phyloP scores from a whole-genome alignment of 345 rosid genomes.

The Brassica carinata region DNA sequence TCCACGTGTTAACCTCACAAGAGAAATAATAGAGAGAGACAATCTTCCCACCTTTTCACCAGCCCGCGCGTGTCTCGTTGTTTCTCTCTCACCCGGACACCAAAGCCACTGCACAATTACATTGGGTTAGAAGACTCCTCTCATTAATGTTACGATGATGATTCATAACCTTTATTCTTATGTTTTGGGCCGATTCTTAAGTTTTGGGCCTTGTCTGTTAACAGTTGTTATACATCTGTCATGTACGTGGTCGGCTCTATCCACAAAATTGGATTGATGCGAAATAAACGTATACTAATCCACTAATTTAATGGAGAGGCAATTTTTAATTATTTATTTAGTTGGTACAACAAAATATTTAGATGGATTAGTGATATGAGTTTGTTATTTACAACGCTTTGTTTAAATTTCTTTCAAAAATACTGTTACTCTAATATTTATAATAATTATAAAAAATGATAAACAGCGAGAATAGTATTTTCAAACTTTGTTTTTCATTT shows the following conservation, averaged over 20 bases:
- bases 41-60: slow-evolving; percentile 17
- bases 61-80: slow-evolving; percentile 28
- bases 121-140: slow-evolving; percentile 15
- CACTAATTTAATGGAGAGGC: background rate
- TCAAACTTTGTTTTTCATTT: background rate
- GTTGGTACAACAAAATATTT: background rate
- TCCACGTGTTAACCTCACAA: slow-evolving; percentile 22
- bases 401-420: too few relatives aligned
- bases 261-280: background rate
- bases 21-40: slow-evolving; percentile 4
- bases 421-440: too few relatives aligned
- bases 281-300: background rate
- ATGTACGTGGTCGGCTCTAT: slow-evolving; percentile 17
- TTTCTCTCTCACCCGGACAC: slow-evolving; percentile 36
- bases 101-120: slow-evolving; percentile 16
- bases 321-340: background rate
- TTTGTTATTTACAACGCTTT: too few relatives aligned
- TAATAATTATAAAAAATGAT: too few relatives aligned
- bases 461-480: background rate
- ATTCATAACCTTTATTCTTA: background rate
- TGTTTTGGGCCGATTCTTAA: slow-evolving; percentile 5
- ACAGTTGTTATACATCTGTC: slow-evolving; percentile 17
- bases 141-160: background rate
- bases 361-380: background rate
- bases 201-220: background rate